Conservation (phyloP, 163 green algal species). For the Coccomyxa subellipsoidea region DNA sequence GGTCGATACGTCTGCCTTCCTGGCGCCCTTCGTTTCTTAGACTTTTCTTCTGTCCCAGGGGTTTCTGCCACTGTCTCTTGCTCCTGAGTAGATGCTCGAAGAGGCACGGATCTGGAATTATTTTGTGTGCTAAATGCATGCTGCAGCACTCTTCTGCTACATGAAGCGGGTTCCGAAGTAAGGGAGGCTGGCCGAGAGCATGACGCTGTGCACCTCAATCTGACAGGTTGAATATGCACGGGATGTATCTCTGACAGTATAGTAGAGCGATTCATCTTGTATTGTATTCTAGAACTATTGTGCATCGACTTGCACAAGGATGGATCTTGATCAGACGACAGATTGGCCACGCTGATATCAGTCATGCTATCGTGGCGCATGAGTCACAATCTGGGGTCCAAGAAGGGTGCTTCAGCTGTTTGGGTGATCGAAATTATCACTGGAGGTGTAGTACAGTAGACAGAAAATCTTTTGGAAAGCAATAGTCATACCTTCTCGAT, state of each 20-base stretch:
- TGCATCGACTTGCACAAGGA: no score
- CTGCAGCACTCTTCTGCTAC: not conserved
- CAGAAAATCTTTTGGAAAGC: no score
- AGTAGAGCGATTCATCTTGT: not conserved
- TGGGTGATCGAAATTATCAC: no score
- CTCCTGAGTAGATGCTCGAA: not conserved
- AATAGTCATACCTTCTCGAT: no score
- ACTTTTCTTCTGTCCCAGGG: constrained; percentile 6
- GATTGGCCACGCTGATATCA: not conserved
- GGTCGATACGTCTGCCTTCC: constrained; percentile 64
- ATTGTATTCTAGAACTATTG: not conserved
- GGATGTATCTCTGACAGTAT: not conserved
- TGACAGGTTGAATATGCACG: not conserved
- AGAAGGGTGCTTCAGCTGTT: no score
- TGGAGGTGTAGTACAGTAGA: no score
- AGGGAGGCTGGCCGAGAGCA: not conserved
- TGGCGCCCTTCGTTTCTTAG: not conserved
- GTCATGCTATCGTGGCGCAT: not conserved
- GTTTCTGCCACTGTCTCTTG: not conserved
- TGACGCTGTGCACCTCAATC: not conserved
- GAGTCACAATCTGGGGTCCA: no score
- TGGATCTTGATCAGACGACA: not conserved
- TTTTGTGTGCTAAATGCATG: not conserved
- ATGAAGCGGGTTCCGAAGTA: not conserved
- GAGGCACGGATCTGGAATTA: not conserved